A percentile compares a stretch with the other conserved stretches of the same genome.
These are phyloP conservation scores for Exophiala viscosa DNA, from an alignment of 2,329 filamentous ascomycete species.

Conservation along the genomic window DNA sequence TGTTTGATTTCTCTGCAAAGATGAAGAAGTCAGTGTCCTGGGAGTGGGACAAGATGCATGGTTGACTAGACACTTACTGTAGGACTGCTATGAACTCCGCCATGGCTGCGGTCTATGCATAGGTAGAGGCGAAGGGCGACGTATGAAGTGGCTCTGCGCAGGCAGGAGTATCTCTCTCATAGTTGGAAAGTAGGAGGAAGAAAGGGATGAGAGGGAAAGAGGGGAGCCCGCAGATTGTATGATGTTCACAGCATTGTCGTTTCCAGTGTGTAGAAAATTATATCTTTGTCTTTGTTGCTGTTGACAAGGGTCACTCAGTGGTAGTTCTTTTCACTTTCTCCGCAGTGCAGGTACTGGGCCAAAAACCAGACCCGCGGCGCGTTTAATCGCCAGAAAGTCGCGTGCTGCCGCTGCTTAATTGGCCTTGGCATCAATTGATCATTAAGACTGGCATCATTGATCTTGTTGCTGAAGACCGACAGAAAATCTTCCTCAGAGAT, in stretches of 20 bases:
- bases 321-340: too few species aligned
- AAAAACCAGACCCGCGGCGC: neutral
- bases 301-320: too few species aligned
- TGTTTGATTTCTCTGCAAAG: slow-evolving; percentile 37
- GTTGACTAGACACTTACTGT: slow-evolving; percentile 34
- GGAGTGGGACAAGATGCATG: neutral
- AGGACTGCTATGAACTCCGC: slow-evolving; percentile 42
- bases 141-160: neutral
- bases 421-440: neutral
- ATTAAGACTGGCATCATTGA: neutral
- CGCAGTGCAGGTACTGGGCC: too few species aligned
- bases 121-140: neutral
- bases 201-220: too few species aligned
- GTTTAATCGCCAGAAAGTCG: slow-evolving; percentile 6
- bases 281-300: too few species aligned
- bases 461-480: too few species aligned
- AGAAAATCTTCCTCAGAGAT: too few species aligned
- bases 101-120: slow-evolving; percentile 21
- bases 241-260: too few species aligned
- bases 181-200: neutral
- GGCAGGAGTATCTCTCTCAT: slow-evolving; percentile 15
- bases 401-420: slow-evolving; percentile 2
- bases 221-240: too few species aligned
- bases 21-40: neutral
- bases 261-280: too few species aligned